These are phyloP conservation scores for Nepenthes gracilis DNA, from an alignment of 148 eudicot genomes.

Conservation along the genomic window DNA sequence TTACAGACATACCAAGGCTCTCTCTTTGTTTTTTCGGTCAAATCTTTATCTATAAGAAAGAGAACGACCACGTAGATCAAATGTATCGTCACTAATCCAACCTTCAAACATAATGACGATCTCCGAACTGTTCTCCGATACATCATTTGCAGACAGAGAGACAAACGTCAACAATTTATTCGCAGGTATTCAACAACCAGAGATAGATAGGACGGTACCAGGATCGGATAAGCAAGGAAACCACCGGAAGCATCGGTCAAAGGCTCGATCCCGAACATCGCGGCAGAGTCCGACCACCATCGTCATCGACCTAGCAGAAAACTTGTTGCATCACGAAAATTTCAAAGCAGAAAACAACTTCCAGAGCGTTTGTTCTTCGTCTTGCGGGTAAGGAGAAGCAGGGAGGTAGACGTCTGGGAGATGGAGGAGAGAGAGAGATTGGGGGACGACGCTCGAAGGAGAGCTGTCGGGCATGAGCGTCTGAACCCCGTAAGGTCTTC, in stretches of 20 bases:
- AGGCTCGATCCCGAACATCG: constrained; percentile 14
- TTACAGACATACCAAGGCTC: constrained; percentile 49
- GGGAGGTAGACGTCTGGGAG: no score
- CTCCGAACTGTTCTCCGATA: constrained; percentile 39
- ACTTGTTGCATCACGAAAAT: no score
- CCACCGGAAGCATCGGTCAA: constrained; percentile 26
- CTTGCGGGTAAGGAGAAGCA: no score
- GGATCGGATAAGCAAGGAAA: constrained; percentile 86
- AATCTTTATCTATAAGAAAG: constrained; percentile 35
- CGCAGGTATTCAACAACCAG: not conserved
- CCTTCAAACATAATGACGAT: constrained; percentile 52
- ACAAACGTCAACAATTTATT: not conserved
- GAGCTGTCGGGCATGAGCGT: no score
- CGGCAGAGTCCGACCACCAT: constrained; percentile 16
- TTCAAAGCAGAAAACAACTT: no score
- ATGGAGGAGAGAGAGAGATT: no score
- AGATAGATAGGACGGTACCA: constrained; percentile 21
- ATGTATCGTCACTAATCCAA: constrained; percentile 59
- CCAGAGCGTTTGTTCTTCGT: no score
- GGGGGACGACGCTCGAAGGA: no score
- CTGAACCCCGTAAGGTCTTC: no score
- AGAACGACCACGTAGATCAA: constrained; percentile 39
- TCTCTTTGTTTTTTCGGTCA: constrained; percentile 30
- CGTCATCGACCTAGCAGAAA: not conserved
- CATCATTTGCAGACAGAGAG: not conserved